Evolutionary conservation across 2,329 filamentous ascomycete genomes (phyloP), one percentile per base, ranked within the genome.

Genomic region (Tolypocladium endophyticum): DNA sequence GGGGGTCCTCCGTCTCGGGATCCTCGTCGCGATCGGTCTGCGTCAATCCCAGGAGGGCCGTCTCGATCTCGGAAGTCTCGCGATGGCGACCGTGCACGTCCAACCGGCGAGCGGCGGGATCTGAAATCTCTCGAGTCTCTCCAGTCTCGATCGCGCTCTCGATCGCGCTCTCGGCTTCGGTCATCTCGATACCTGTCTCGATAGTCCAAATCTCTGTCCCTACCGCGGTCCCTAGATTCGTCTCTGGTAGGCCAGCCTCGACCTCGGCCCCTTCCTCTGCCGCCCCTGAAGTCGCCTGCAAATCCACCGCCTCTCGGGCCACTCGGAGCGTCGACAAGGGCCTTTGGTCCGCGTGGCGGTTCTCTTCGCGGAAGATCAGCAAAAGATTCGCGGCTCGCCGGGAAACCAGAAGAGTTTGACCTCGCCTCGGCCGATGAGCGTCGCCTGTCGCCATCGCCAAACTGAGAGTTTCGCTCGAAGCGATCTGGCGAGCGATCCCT

Each of bases 301-400:
- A 87, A 89, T 11, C 83, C 85, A 60, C 86, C 81, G 52, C 87
- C 87, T 60, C 89, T 82, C 18, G 86, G 87, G 36, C 85, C 86
- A 63, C 81, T 83, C n/a, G 84, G 82, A 36, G 83, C 76, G 62
- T 93, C 89, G 61, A 88, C 82, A 60, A 92, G 77, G 4, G 89
- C 90, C 72, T 92, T 91, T 14, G 92, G 91, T 0, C 89, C 92
- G 59, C 91, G 83, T 3, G 92, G 92, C 2, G 89, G 87, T 63
- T 95, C 90, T 64, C 87, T 81, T 36, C 77, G 71, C 70, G 81
- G 64, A 65, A 80, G 70, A 66, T 85, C 82, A 59, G 80, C 78
- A 63, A 85, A 86, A 16, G 68, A 71, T 64, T 87, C 84, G 64
- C 86, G 79, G 65, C 80, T 82, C 1, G 81, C 73, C 64, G 81